phyloP scores from a whole-genome alignment of 495 filamentous ascomycete genomes.

The Neurospora sp. region DNA sequence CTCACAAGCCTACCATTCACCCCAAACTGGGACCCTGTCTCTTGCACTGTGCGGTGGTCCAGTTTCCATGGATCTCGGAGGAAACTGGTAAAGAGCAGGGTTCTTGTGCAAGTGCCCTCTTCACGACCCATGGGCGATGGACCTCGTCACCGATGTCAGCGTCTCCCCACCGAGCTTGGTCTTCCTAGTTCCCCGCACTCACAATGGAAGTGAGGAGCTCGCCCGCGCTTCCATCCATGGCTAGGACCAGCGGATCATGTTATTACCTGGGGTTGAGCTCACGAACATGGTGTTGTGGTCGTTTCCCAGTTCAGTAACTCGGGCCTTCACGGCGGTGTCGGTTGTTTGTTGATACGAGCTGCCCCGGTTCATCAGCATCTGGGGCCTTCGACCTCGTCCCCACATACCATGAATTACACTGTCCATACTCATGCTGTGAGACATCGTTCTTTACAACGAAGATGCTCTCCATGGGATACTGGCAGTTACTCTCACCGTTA shows the following conservation, averaged over 20 bases:
- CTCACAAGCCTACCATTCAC: not conserved
- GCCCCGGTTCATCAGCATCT: not conserved
- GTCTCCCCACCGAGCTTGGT: constrained; percentile 12
- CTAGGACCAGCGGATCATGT: not conserved
- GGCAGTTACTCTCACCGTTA: not conserved
- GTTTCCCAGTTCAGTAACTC: not conserved
- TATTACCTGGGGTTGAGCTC: not conserved
- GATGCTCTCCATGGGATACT: not conserved
- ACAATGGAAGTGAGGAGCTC: not conserved
- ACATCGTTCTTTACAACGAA: not conserved
- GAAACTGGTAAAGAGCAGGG: not conserved
- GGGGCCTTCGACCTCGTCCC: not conserved
- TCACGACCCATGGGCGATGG: constrained; percentile 10
- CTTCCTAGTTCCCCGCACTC: constrained; percentile 16
- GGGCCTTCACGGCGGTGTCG: not conserved
- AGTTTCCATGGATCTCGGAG: not conserved
- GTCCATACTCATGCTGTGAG: not conserved
- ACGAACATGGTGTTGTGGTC: not conserved
- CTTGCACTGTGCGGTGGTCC: not conserved
- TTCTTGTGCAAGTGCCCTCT: constrained; percentile 3
- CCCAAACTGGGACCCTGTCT: not conserved
- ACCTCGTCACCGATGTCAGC: constrained; percentile 10
- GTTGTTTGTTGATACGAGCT: not conserved
- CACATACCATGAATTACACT: not conserved
- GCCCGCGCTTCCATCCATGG: not conserved